Evolutionary conservation across 2,329 filamentous ascomycete genomes (phyloP), one percentile per base, ranked within the genome.

Genomic region (Xylariaceae sp.): DNA sequence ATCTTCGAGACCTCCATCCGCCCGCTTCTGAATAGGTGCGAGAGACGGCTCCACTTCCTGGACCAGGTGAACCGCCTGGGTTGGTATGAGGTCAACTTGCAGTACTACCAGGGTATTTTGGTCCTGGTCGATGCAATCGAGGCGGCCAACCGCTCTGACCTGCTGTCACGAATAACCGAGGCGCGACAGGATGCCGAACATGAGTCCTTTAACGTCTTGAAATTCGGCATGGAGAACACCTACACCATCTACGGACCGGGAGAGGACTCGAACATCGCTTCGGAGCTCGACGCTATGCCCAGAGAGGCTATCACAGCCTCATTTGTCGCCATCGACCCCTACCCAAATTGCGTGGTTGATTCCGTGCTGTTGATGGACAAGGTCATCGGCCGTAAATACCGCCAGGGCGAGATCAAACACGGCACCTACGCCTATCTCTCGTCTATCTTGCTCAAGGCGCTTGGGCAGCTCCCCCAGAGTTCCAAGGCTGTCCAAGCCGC

Each of bases 201-300:
- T 20, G 51, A 61, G 21, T 43, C 50, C 7, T 48, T 61, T 29
- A 59, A 61, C 21, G 37, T 54, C 3, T 26, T 63, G 18, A 52
- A 51, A 20, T 57, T 61, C 45, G 58, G 60, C 9, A 23, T 59
- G 7, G 48, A 63, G 7, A 59, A 47, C 50, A 52, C 40, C 16
- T 61, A 50, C 37, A 56, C 48, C 20, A 55, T 57, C 14, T 10
- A 14, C 12, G 32, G 32, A 16, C 3, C 3, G 3, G 32, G 9
- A 37, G 9, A 12, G 7, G 46, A 21, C 44, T 18, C 16, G 16
- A 40, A 40, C 20, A 21, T 2, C 14, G 23, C 29, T 7, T 20
- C 19, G 16, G 14, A 2, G 29, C 19, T 40, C 9, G 29, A 48
- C n/a, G 10, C 29, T n/a, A 4, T 20, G 5, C 46, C 18, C 14